Evolutionary conservation across 345 rosid species (phyloP), one percentile per base, ranked within the genome.

Genomic region (Eucalyptus microcorys): DNA sequence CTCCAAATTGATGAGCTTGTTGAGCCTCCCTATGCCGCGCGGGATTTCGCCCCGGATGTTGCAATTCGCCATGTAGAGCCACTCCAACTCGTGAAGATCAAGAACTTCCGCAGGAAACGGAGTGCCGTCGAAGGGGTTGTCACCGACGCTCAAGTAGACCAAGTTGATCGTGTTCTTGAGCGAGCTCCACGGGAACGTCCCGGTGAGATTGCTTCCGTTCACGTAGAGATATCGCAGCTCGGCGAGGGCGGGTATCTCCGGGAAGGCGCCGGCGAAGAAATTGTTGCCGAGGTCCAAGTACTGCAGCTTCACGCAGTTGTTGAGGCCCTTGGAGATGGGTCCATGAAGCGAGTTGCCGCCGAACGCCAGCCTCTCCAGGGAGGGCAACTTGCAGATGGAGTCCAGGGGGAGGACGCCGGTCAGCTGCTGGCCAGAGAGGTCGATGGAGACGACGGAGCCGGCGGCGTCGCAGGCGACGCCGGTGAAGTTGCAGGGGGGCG

Each of bases 131-230:
- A 93, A 92, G 14, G 88, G 91, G 83, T 92, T 93, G 91, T 93
- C 95, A 13, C 94, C 94, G 24, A 90, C 27, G 80, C 95, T 93
- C 61, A 93, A 83, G 14, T 88, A 87, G 43, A 90, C 59, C 32
- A 93, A 91, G 19, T 87, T 55, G 12, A 89, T 86, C 90, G 89
- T 87, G 90, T 45, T 91, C 71, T 45, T 81, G 53, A 93, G 80
- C 10, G 92, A 93, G 14, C 90, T 85, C 95, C 95, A 92, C 4
- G 94, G 95, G 85, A 93, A 93, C 40, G n/a, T 21, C 76, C 91
- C 90, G 49, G 81, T 76, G 49, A 90, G 81, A 37, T 88, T 89
- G 86, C 91, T 90, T 59, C 12, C 26, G 32, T 90, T 90, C 66
- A 88, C 61, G 68, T 14, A 88, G 21, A 90, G 89, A 71, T 88